phyloP scores from a whole-genome alignment of 2,329 filamentous ascomycete genomes.

The Venturia oleaginea region DNA sequence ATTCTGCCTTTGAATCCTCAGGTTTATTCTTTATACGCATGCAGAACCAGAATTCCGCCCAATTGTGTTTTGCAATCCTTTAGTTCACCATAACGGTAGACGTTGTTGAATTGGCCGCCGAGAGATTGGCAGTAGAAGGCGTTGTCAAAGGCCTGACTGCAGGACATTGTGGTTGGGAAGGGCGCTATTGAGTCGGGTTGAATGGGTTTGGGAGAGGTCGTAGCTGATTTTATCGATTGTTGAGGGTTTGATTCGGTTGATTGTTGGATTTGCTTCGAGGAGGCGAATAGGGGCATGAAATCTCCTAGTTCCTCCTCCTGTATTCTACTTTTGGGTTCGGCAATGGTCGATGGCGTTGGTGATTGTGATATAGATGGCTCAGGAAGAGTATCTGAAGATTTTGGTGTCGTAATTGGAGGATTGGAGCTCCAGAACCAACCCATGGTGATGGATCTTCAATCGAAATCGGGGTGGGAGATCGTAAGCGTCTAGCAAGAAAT shows the following conservation, averaged over 20 bases:
- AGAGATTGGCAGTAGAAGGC: constrained; percentile 91
- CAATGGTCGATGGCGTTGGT: neutral
- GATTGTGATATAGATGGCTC: neutral
- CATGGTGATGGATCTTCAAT: neutral
- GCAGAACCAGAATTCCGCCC: constrained; percentile 96
- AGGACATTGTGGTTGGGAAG: constrained; percentile 59
- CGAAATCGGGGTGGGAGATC: neutral
- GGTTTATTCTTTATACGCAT: constrained; percentile 68
- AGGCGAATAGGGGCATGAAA: constrained; percentile 10
- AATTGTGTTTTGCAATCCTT: constrained; percentile 74
- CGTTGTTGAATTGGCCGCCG: constrained; percentile 81
- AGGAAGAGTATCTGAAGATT: neutral
- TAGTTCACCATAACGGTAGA: constrained; percentile 78
- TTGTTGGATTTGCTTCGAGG: neutral
- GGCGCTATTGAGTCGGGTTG: neutral
- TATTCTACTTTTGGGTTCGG: neutral
- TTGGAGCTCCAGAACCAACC: constrained; percentile 5
- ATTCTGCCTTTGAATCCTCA: constrained; percentile 48
- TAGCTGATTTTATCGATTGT: neutral
- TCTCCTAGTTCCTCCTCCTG: constrained; percentile 8
- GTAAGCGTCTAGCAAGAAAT: neutral
- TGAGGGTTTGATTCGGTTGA: neutral
- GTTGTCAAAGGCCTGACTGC: constrained; percentile 80
- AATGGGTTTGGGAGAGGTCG: neutral
- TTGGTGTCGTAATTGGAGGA: neutral